Percentiles rank a stretch among this genome's conserved stretches.
phyloP scores from a whole-genome alignment of 2,329 filamentous ascomycete species.

The Alternaria sp. region DNA sequence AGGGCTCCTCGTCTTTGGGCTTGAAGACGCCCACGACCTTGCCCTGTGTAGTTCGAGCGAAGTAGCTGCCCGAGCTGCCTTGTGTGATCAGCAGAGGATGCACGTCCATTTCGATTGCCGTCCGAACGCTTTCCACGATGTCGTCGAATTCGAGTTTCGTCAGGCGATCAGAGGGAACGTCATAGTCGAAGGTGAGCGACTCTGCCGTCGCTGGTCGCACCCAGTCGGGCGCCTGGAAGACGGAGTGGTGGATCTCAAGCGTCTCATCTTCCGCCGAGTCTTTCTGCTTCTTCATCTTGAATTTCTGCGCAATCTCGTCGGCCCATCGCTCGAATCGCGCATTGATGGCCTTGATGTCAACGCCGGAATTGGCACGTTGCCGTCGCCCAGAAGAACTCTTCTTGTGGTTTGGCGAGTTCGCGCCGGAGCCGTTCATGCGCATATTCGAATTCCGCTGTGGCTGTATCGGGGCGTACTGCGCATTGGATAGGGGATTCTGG shows the following conservation, averaged over 20 bases:
- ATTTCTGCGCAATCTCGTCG: slow-evolving; percentile 95
- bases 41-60: slow-evolving; percentile 87
- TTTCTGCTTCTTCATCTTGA: slow-evolving; percentile 84
- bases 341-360: slow-evolving; percentile 98
- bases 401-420: slow-evolving; percentile 44
- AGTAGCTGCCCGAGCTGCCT: slow-evolving; percentile 97
- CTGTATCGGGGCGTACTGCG: slow-evolving; percentile 59
- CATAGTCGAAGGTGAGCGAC: slow-evolving; percentile 67
- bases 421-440: slow-evolving; percentile 49
- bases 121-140: slow-evolving; percentile 86
- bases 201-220: slow-evolving; percentile 81
- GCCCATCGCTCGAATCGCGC: slow-evolving; percentile 94
- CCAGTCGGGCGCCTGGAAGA: slow-evolving; percentile 92
- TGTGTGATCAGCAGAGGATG: slow-evolving; percentile 97
- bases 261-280: slow-evolving; percentile 79
- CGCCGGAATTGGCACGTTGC: slow-evolving; percentile 80
- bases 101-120: slow-evolving; percentile 87
- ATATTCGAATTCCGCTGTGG: slow-evolving; percentile 54
- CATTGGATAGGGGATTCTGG: slow-evolving; percentile 48
- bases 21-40: slow-evolving; percentile 99
- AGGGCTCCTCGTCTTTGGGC: slow-evolving; percentile 98
- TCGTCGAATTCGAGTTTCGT: slow-evolving; percentile 84
- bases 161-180: slow-evolving; percentile 70
- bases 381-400: slow-evolving; percentile 52
- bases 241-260: slow-evolving; percentile 95